phyloP scores from a whole-genome alignment of 2,329 filamentous ascomycete genomes.

The Cercospora zeae-maydis region DNA sequence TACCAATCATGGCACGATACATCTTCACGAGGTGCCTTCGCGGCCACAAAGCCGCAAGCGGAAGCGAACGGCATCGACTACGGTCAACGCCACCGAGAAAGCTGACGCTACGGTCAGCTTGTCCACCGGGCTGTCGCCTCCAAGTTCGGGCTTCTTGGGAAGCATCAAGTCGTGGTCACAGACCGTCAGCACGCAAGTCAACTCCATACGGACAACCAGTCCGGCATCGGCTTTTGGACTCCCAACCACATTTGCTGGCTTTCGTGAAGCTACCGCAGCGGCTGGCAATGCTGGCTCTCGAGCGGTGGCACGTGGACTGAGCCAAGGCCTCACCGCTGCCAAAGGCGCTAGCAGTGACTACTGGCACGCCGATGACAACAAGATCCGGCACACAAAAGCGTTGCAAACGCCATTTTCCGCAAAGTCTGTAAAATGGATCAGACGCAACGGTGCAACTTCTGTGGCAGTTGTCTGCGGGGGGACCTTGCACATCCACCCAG shows the following conservation, averaged over 20 bases:
- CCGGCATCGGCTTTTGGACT: conserved; percentile 24
- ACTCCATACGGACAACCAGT: conserved; percentile 27
- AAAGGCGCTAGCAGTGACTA: conserved; percentile 65
- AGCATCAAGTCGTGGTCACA: conserved; percentile 41
- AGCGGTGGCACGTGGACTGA: conserved; percentile 69
- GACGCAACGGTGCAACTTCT: conserved; percentile 58
- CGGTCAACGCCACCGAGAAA: conserved; percentile 29
- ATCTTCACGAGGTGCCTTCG: conserved; percentile 77
- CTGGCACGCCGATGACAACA: conserved; percentile 71
- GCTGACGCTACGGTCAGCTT: conserved; percentile 35
- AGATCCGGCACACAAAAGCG: conserved; percentile 61
- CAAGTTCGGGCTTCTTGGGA: conserved; percentile 33
- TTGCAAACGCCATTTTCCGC: conserved; percentile 48
- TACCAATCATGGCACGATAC: conserved; percentile 91
- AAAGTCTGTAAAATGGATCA: conserved; percentile 61
- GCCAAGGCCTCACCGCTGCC: conserved; percentile 70
- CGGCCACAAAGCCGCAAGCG: conserved; percentile 37
- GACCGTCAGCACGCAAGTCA: conserved; percentile 39
- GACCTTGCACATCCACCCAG: conserved; percentile 62
- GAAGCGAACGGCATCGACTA: conserved; percentile 26
- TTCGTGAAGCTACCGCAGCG: conserved; percentile 32
- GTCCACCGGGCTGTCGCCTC: conserved; percentile 33
- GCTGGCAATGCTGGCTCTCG: conserved; percentile 60
- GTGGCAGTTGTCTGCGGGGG: conserved; percentile 65
- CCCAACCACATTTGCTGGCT: conserved; percentile 34